Base-by-base conservation (phyloP, 1,284 basidiomycete species). In the Apiotrichum montevideense region DNA sequence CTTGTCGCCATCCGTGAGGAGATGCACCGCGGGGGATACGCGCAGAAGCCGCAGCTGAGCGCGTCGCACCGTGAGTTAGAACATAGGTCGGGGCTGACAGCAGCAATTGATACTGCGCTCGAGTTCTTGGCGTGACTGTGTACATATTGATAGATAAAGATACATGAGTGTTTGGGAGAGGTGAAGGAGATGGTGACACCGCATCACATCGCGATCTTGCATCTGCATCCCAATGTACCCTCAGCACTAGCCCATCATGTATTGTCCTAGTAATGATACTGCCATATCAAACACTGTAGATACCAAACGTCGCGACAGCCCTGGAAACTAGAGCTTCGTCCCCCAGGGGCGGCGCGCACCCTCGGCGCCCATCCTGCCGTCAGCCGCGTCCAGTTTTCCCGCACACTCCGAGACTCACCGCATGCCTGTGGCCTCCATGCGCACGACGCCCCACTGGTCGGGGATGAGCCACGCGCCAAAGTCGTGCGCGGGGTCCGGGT, bases 1-100 rank as follows among this genome's bases (percentile, higher is more conserved):
- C 81, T 94, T 13, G 75, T 80, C 58, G 83, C 79, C 34, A 81
- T 96, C 55, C 82, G 89, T 51, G 76, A 78, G 51, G 76, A 77
- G 61, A 63, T 80, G 49, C 63, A 57, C 39, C 32, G 45, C 11
- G 76, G 72, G 35, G 90, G 88, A 69, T 94, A 93, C 70, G 84
- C 81, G 51, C 91, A 94, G 80, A 92, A 90, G 74, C 90, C 90
- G 10, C 87, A 88, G 79, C 79, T 86, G 59, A 21, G 35, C 39
- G 37, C 35, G 6, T 51, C 51, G 39, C 40, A 51, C 35, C 44
- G 41, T 42, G 41, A 42, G 41, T 42, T 21, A 21, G 37, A 39
- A 39, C 37, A 39, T 21, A 21, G 21, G 21, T 21, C 21, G 37
- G 7, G 37, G 37, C 37, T 39, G 37, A 39, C 13, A 13, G 13